phyloP scores from a whole-genome alignment of 2,329 filamentous ascomycete genomes.

The Septoria linicola region DNA sequence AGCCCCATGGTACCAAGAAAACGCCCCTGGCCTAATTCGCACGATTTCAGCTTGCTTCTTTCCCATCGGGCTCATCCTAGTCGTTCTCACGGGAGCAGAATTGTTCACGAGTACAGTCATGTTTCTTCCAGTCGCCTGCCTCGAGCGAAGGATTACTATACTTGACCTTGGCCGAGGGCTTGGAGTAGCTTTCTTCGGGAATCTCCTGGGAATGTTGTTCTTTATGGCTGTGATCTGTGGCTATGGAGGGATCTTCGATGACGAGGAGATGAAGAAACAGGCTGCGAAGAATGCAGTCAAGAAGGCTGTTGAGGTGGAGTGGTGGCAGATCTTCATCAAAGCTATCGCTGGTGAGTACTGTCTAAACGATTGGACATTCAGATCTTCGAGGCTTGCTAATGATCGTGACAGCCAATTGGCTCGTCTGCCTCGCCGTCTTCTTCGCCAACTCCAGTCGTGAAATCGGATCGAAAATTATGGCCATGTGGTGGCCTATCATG shows the following conservation, averaged over 20 bases:
- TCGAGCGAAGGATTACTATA: slow-evolving; percentile 25
- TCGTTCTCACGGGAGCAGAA: slow-evolving; percentile 37
- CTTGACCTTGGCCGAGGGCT: slow-evolving; percentile 24
- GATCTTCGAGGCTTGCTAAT: too few species aligned
- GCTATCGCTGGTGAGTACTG: slow-evolving; percentile 44
- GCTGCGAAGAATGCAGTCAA: slow-evolving; percentile 48
- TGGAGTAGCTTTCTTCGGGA: slow-evolving; percentile 22
- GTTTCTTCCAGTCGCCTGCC: slow-evolving; percentile 29
- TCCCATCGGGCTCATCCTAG: slow-evolving; percentile 34
- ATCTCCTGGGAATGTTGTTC: slow-evolving; percentile 41
- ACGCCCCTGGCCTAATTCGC: slow-evolving; percentile 35
- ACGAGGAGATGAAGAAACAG: slow-evolving; percentile 44
- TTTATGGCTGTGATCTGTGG: slow-evolving; percentile 33
- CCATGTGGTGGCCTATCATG: slow-evolving; percentile 57
- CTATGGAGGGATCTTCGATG: slow-evolving; percentile 34
- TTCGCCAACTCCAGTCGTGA: slow-evolving; percentile 51
- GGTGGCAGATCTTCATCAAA: slow-evolving; percentile 55
- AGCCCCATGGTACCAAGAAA: slow-evolving; percentile 35
- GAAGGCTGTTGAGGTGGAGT: slow-evolving; percentile 51
- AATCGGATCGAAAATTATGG: slow-evolving; percentile 53
- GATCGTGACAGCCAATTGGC: slow-evolving; percentile 47
- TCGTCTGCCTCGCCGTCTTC: slow-evolving; percentile 56
- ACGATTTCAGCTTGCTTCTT: slow-evolving; percentile 36
- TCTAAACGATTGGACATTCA: too few species aligned
- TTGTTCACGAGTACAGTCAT: slow-evolving; percentile 35